Base-by-base conservation (phyloP, 2,329 filamentous ascomycete species). In the Paraphoma sp. region DNA sequence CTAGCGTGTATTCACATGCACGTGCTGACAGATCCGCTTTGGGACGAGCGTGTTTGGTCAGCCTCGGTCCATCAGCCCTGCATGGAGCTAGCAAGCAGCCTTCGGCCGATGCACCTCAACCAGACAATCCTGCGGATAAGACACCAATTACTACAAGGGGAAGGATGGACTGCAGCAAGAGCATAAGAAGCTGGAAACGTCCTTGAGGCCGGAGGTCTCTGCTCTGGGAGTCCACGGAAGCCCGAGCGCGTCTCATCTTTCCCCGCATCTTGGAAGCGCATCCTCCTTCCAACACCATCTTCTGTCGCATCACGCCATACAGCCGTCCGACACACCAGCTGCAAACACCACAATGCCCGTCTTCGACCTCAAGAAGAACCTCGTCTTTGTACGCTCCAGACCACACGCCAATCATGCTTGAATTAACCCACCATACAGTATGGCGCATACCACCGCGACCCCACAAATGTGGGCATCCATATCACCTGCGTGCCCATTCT, bases 381-480 rank as follows among this genome's bases (percentile, higher is more conserved):
- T 75, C 36, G 64, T 74, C 55, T 74, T 73, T 41, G 72, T 73
- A 64, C 18, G 62, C 33, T 2, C 31, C 7, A 3, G 16, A 1
- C 11, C 18, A 14, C 18, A 1, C 17, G 29, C 12, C 33, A 11
- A 7, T 17, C 30, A 50, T 38, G 23, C 16, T 29, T 40, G 4
- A 36, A 33, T 38, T 45, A 28, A 56, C 7, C 16, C 28, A 4
- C 18, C 11, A 18, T 40, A 31, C 51, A 94, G 91, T 95, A 95
- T 80, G 91, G 91, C 75, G 86, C 90, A 56, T 94, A 94, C 75
- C 91, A 95, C 77, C 87, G 90, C 72, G 87, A 94, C 76, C 80
- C 85, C 83, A 82, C 89, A 76, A 95, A 95, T 72, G 79, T 93
- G 56, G 83, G 82, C 61, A 93, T 95, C 67, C 91, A 95, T 76